Percentiles rank a stretch among this genome's conserved stretches.
Conservation (phyloP, 2,329 filamentous ascomycete genomes). For the Sporothrix inflata region DNA sequence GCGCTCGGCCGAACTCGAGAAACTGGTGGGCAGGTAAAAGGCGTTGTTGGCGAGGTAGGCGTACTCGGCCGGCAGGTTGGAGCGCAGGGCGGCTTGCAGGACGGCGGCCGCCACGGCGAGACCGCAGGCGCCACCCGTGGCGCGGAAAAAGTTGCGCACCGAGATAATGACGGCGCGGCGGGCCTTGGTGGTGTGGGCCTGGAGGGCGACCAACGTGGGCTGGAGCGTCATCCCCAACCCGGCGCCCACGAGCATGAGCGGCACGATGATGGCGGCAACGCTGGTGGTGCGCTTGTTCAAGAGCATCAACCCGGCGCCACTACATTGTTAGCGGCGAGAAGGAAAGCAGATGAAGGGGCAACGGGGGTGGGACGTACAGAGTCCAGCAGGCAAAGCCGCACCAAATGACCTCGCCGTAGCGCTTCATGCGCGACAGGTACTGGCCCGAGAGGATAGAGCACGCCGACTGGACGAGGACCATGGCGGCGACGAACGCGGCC, state of each 20-base stretch:
- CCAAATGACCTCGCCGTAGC: conserved; percentile 40
- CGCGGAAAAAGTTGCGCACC: conserved; percentile 46
- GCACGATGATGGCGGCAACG: conserved; percentile 39
- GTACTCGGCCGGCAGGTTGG: conserved; percentile 30
- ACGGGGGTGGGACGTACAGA: conserved; percentile 27
- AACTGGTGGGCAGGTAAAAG: conserved; percentile 38
- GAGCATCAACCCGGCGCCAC: conserved; percentile 41
- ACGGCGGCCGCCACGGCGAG: conserved; percentile 41
- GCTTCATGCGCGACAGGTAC: conserved; percentile 39
- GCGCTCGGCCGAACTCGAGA: conserved; percentile 25
- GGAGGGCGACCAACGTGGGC: conserved; percentile 44
- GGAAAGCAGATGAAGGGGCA: neutral
- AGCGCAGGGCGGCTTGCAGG: conserved; percentile 39
- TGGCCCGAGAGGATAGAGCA: conserved; percentile 41
- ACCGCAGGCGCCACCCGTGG: conserved; percentile 44
- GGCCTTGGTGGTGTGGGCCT: conserved; percentile 43
- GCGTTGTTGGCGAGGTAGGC: conserved; percentile 38
- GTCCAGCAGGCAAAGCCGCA: conserved; percentile 44
- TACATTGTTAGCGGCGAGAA: neutral
- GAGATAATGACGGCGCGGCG: conserved; percentile 46
- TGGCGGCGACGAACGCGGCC: conserved; percentile 39
- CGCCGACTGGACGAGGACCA: conserved; percentile 38
- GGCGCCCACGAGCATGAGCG: conserved; percentile 42
- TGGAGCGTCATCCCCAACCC: conserved; percentile 45
- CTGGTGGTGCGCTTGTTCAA: conserved; percentile 37